Base-by-base conservation (phyloP, 1,139 yeast species). In the Nakaseomyces nivariensis region DNA sequence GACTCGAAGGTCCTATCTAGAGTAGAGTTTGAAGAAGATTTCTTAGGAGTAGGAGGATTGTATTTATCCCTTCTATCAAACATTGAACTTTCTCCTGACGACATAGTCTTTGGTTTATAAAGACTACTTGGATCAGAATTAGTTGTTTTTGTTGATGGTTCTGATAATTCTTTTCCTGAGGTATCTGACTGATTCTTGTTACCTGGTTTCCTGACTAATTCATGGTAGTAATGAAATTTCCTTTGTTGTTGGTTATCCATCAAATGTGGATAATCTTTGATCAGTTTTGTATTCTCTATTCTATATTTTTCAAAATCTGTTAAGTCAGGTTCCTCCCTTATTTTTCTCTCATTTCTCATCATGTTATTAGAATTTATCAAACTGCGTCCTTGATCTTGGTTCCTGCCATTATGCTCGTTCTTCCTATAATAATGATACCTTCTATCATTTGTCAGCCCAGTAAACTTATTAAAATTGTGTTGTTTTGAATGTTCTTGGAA, bases 241-340 rank as follows among this genome's bases (percentile, higher is more conserved):
- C 44, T 11, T 11, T 38, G 42, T 11, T 38, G 42, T 29, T 41
- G 44, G 8, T 41, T 41, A 13, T 41, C 13, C 44, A 29, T 29
- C 25, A 41, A 29, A 29, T 41, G 44, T 11, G 44, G 25, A 34
- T n/a, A 41, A 4, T 41, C 44, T 4, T n/a, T 41, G 4, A 41
- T 41, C 4, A 41, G 13, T 29, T 34, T 41, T 8, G 43, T 22
- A 31, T 47, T 42, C 10, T 42, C 46, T 22, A 47, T 47, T 25
- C 49, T 42, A 31, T 47, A 47, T 9, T 37, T 47, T 13, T 47
- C 49, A 24, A 47, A 43, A 37, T 38, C 43, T 10, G 36, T 22
- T 13, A 22, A 6, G n/a, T 40, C 43, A 7, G 25, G 33, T 11
- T n/a, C 24, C n/a, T 40, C 37, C 4, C 32, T 10, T 11, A 22